Evolutionary conservation across 495 filamentous ascomycete genomes (phyloP).

Genomic region (Bathelium albidoporum): DNA sequence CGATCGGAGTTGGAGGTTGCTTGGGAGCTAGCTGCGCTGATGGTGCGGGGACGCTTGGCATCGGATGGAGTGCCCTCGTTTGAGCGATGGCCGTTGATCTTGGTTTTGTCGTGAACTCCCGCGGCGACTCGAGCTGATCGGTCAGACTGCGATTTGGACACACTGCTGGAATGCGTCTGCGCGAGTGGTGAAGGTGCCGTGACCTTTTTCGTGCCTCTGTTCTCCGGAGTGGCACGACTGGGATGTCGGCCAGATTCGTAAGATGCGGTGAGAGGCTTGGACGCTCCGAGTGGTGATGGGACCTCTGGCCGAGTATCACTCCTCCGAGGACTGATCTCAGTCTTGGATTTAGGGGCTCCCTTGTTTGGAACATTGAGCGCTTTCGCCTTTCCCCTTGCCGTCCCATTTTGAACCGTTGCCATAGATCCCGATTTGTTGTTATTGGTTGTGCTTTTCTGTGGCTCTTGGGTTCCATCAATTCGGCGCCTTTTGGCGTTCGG

Average conservation of each 20-base stretch:
- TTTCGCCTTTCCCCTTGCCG: conserved; percentile 12
- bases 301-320: conserved; percentile 16
- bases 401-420: conserved; percentile 8
- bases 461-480: conserved; percentile 2
- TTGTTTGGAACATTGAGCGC: conserved; percentile 13
- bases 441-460: neutral
- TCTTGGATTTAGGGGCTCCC: conserved; percentile 12
- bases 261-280: conserved; percentile 18
- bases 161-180: neutral
- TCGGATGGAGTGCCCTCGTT: neutral
- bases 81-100: neutral
- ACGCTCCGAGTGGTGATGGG: conserved; percentile 20
- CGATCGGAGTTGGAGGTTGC: neutral
- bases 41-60: neutral
- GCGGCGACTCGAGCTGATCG: neutral
- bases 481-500: conserved; percentile 3
- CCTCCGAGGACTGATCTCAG: conserved; percentile 16
- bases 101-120: neutral
- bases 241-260: conserved; percentile 15
- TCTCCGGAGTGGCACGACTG: conserved; percentile 4
- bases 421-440: conserved; percentile 6
- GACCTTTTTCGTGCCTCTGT: conserved; percentile 9
- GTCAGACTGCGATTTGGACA: neutral
- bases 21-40: neutral
- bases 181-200: conserved; percentile 3